Percentiles rank a stretch among this genome's conserved stretches.
These are phyloP conservation scores for Xerophyta viscosa DNA, from an alignment of 106 monocot genomes.

Conservation along the genomic window DNA sequence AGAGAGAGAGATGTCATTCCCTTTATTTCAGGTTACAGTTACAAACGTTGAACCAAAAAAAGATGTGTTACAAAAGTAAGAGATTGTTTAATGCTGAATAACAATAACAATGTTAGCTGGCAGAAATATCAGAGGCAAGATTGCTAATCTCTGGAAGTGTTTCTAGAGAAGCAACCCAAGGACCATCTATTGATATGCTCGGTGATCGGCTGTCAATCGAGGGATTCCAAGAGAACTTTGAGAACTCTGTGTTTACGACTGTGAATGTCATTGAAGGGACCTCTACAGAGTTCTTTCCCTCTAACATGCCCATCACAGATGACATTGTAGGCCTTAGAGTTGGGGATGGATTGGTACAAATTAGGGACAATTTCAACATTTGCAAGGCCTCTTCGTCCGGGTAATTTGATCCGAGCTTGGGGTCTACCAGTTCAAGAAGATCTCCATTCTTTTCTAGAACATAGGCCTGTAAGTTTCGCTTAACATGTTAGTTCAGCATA, in stretches of 20 bases:
- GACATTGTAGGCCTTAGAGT: constrained; percentile 38
- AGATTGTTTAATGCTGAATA: too few relatives aligned
- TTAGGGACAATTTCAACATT: constrained; percentile 17
- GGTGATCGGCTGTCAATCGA: constrained; percentile 6
- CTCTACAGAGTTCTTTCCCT: constrained; percentile 9
- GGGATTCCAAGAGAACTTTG: constrained; percentile 10
- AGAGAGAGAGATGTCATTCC: too few relatives aligned
- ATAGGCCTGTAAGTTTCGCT: constrained; percentile 12
- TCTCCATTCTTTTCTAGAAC: constrained; percentile 22
- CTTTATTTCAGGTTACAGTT: too few relatives aligned
- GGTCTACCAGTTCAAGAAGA: constrained; percentile 27
- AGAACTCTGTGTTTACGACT: too few relatives aligned
- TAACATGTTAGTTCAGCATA: too few relatives aligned
- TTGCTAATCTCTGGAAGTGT: too few relatives aligned
- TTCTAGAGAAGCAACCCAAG: too few relatives aligned
- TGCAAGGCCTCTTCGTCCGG: constrained; percentile 26
- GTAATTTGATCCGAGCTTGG: constrained; percentile 21
- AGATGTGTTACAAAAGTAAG: too few relatives aligned
- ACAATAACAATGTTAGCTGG: too few relatives aligned
- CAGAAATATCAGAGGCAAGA: too few relatives aligned
- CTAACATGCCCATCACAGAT: constrained; percentile 27
- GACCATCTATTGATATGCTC: too few relatives aligned
- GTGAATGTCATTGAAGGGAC: neutral
- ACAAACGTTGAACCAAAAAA: too few relatives aligned
- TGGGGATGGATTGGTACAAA: constrained; percentile 30